Percentiles rank a stretch among this genome's conserved stretches.
These are phyloP conservation scores for Rehmannia glutinosa DNA, from an alignment of 257 asterid genomes.

Conservation along the genomic window DNA sequence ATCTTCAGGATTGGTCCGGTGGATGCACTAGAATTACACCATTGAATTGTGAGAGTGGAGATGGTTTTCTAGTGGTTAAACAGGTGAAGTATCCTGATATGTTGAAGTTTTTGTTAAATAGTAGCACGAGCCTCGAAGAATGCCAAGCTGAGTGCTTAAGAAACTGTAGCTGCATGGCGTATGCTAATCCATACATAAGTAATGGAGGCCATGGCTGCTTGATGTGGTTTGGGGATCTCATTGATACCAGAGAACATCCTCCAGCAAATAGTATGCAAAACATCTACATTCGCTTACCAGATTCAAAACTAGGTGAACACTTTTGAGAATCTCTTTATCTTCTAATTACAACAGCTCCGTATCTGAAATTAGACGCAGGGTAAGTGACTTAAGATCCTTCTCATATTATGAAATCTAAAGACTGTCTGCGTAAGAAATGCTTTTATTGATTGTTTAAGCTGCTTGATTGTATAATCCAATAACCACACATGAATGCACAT, in stretches of 20 bases:
- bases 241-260: slow-evolving; percentile 6
- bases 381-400: too few species aligned
- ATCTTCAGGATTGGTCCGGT: slow-evolving; percentile 17
- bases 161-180: slow-evolving; percentile 28
- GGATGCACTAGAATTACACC: slow-evolving; percentile 26
- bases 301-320: slow-evolving; percentile 14
- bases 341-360: too few species aligned
- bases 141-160: slow-evolving; percentile 23
- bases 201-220: slow-evolving; percentile 27
- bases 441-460: too few species aligned
- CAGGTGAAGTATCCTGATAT: slow-evolving; percentile 22
- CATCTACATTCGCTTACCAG: slow-evolving; percentile 11
- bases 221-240: slow-evolving; percentile 26
- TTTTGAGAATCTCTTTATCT: too few species aligned
- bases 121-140: slow-evolving; percentile 16
- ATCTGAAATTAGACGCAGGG: too few species aligned
- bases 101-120: slow-evolving; percentile 5
- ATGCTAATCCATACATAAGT: slow-evolving; percentile 20
- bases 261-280: slow-evolving; percentile 2
- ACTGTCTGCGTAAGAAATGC: too few species aligned
- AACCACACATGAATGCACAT: too few species aligned
- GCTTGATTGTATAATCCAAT: too few species aligned
- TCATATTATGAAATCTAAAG: too few species aligned
- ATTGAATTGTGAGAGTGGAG: slow-evolving; percentile 6
- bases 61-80: slow-evolving; percentile 20